Evolutionary conservation across 352 stramenopile genomes (phyloP).

Genomic region (Blastocystis sp.): DNA sequence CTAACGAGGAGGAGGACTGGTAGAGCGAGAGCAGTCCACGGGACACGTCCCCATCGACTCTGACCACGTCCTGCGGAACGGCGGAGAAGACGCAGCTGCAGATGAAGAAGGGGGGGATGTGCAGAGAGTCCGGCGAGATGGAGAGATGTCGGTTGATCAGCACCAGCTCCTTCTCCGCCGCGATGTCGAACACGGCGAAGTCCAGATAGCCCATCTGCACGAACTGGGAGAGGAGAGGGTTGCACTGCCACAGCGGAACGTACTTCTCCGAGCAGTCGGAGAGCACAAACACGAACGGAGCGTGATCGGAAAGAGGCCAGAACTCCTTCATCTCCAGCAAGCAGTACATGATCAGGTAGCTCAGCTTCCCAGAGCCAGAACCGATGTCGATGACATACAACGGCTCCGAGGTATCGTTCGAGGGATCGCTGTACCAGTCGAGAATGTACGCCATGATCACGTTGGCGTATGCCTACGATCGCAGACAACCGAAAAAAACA

Average conservation of each 20-base stretch:
- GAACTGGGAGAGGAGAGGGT: conserved; percentile 46
- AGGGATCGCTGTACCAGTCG: conserved; percentile 31
- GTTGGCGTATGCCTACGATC: conserved; percentile 15
- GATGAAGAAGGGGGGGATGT: conserved; percentile 9
- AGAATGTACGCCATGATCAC: conserved; percentile 35
- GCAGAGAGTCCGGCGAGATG: background rate
- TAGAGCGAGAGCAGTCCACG: background rate
- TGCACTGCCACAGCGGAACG: background rate
- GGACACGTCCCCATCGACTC: background rate
- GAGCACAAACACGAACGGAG: conserved; percentile 52
- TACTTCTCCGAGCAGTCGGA: background rate
- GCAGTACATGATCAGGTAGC: conserved; percentile 53
- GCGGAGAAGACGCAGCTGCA: conserved; percentile 20
- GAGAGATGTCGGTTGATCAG: background rate
- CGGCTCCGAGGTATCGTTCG: background rate
- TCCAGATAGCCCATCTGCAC: conserved; percentile 55
- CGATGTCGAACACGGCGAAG: conserved; percentile 31
- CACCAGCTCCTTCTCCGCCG: background rate
- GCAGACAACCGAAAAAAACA: background rate
- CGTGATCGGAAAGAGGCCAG: background rate
- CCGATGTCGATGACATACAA: conserved; percentile 49
- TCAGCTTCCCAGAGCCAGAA: conserved; percentile 34
- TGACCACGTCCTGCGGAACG: background rate
- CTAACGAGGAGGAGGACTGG: background rate
- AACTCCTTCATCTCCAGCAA: conserved; percentile 58